A percentile compares a stretch with the other conserved stretches of the same genome.
phyloP scores from a whole-genome alignment of 306 rosid genomes.

The Senna siamea region DNA sequence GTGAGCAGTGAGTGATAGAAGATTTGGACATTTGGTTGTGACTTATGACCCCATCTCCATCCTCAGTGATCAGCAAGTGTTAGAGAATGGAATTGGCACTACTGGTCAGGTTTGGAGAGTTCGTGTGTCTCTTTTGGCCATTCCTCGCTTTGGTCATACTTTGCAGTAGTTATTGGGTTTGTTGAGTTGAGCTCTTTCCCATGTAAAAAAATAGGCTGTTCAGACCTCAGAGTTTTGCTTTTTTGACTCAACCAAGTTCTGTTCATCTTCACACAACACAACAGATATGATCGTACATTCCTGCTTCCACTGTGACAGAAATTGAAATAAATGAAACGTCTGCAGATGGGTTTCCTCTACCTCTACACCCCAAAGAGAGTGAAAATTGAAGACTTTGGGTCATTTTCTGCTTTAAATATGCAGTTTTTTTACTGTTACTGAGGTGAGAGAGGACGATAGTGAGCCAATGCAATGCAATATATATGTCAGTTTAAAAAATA shows the following conservation, averaged over 20 bases:
- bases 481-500: not conserved
- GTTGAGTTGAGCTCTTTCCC: conserved; percentile 27
- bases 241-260: conserved; percentile 50
- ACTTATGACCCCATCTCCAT: conserved; percentile 36
- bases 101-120: conserved; percentile 37
- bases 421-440: not conserved
- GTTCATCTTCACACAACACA: conserved; percentile 41
- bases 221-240: conserved; percentile 28
- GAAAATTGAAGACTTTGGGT: conserved; percentile 1
- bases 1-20: conserved; percentile 35
- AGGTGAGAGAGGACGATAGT: not conserved
- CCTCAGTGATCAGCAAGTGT: not conserved
- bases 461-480: not conserved
- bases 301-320: conserved; percentile 49
- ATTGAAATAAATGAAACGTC: conserved; percentile 58
- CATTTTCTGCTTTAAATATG: not conserved
- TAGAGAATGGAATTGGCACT: not conserved
- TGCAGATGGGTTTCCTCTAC: conserved; percentile 50
- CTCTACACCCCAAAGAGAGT: not conserved
- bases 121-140: conserved; percentile 4
- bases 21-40: conserved; percentile 35
- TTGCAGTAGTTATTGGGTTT: conserved; percentile 20
- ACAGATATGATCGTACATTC: conserved; percentile 54
- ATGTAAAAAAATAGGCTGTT: not conserved
- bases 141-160: not conserved